A percentile compares a stretch with the other conserved stretches of the same genome.
These are phyloP conservation scores for Colletotrichum chlorophyti DNA, from an alignment of 2,329 filamentous ascomycete genomes.

Conservation along the genomic window DNA sequence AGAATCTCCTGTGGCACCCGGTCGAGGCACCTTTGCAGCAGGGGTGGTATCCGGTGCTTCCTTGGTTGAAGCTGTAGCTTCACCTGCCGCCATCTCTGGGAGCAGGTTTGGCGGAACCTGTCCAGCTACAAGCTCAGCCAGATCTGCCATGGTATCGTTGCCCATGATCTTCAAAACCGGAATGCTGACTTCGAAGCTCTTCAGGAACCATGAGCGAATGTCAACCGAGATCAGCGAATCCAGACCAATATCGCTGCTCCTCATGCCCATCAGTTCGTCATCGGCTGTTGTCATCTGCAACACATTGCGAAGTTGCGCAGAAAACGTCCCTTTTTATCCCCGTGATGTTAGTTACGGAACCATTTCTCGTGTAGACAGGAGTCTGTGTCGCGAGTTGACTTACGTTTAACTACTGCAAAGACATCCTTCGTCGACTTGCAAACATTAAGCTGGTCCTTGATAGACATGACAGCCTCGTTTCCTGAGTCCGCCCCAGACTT, in stretches of 20 bases:
- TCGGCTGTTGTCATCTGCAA: neutral
- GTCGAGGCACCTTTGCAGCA: no score
- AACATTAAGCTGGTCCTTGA: neutral
- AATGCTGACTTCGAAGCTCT: slow-evolving; percentile 2
- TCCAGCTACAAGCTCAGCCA: neutral
- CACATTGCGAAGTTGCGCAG: neutral
- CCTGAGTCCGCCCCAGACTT: neutral
- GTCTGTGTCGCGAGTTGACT: neutral
- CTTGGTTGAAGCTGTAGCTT: no score
- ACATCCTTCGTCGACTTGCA: neutral
- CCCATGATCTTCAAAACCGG: neutral
- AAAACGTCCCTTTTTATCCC: neutral
- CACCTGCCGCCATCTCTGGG: no score
- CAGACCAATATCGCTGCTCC: neutral
- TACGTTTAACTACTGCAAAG: neutral
- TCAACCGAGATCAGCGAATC: slow-evolving; percentile 8
- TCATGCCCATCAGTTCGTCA: neutral
- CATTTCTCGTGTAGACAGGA: no score
- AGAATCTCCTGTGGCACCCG: no score
- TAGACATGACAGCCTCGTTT: neutral
- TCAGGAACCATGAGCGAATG: slow-evolving; percentile 14
- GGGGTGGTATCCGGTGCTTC: no score
- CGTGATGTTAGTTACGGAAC: neutral
- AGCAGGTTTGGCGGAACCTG: no score
- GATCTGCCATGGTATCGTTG: neutral